Base-by-base conservation (phyloP, 2,329 filamentous ascomycete genomes). In the Fusarium sororula region DNA sequence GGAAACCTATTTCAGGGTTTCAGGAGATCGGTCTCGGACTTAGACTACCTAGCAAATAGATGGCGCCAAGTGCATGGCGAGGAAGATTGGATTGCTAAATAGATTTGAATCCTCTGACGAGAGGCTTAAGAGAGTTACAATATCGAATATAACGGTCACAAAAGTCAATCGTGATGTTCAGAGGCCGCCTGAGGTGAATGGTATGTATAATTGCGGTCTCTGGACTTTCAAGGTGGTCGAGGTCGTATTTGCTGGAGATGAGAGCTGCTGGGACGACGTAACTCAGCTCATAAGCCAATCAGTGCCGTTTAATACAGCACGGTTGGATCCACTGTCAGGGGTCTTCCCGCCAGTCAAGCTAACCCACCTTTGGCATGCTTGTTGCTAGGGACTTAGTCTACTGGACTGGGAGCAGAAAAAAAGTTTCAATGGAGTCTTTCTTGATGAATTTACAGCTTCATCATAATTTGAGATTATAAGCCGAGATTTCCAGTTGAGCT, bases 1-100 rank as follows among this genome's bases (percentile, higher is more conserved):
- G 75, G 76, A 45, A 45, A 75, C 72, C 70, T 70, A 61, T 75
- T 30, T 80, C 78, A 77, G 76, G 73, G 68, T 75, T 75, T 81
- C 80, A 80, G 79, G 77, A 77, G 73, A 72, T 74, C 61, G 74
- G 67, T 66, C 45, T 66, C 37, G 67, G 53, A 70, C 59, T 68
- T 67, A 54, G 51, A 73, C 76, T 26, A 26, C 24, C 24, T 79
- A 78, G 77, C 73, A 77, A 47, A 48, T 26, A 68, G 50, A 57
- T 47, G 69, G 64, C 69, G 73, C 66, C 75, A 75, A 70, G 69
- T 62, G 75, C 77, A 79, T 79, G 37, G 68, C 77, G 73, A 66
- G 68, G 38, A 53, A 59, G 48, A 47, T 50, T 57, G n/a, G 50
- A 24, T 13, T 30, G 32, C 38, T 47, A 41, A 39, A 67, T 42